Evolutionary conservation across 2,329 filamentous ascomycete species (phyloP), one percentile per base, ranked within the genome.

Genomic region (Fusarium circinatum): DNA sequence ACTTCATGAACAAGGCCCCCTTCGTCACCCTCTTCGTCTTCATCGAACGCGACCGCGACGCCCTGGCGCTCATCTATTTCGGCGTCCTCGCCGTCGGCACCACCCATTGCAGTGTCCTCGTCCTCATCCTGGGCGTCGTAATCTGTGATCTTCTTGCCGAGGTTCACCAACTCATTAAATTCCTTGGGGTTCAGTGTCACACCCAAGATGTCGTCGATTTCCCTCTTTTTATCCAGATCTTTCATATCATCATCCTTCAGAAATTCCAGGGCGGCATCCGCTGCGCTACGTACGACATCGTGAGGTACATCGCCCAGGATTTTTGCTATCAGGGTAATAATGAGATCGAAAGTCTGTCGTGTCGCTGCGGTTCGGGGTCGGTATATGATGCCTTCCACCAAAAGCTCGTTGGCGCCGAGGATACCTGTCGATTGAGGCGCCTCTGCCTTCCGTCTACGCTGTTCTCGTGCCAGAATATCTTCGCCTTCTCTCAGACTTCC

Each of bases 131-230:
- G 95, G 44, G 94, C 94, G 83, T 98, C 94, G 83, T 98, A 99
- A 82, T 99, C 96, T 56, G 96, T 99, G 73, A 99, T 98, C 85
- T 99, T 99, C 86, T 99, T 99, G 74, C 95, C 94, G 48, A 99
- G 86, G 80, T 98, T 99, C 62, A 98, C 92, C 75, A 99, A 85
- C 84, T 98, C 96, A 80, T 98, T 98, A 85, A 98, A 99, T 81
- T 98, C 92, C 80, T 98, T 97, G 3, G 94, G 90, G 55, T 88
- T 92, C 86, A 98, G 89, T 2, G 91, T 91, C 41, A 89, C 89
- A n/a, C 96, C 96, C 47, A 99, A 83, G 68, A 98, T 91, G 74
- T 98, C 96, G 78, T 99, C 96, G 48, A 98, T 91, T 81, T 98
- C 95, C 84, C 95, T 98, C 86, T 99, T 99, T 87, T 97, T 98